Conservation (phyloP, 805 yeast species). For the Metschnikowia continentalis region DNA sequence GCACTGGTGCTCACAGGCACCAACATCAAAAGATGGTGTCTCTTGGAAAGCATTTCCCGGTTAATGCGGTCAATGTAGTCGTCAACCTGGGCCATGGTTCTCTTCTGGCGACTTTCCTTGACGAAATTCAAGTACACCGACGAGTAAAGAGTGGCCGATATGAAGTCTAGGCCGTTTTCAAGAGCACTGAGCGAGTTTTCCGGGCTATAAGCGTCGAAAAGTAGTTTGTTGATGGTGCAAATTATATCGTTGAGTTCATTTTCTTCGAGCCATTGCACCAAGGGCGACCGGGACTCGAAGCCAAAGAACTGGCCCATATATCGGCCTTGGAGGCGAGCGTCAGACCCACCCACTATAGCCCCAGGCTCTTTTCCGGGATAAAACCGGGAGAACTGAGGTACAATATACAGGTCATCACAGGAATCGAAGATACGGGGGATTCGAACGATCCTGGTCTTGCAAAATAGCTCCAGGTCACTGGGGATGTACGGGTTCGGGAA, state of each 20-base stretch:
- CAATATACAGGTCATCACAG: conserved; percentile 27
- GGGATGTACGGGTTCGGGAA: conserved; percentile 56
- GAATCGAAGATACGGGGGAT: conserved; percentile 51
- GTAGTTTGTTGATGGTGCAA: conserved; percentile 36
- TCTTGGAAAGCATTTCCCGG: conserved; percentile 11
- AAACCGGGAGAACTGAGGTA: conserved; percentile 53
- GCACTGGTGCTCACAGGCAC: conserved; percentile 53
- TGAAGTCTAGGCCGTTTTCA: conserved; percentile 39
- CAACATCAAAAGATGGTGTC: conserved; percentile 28
- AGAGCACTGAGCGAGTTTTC: conserved; percentile 21
- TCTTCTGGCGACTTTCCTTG: conserved; percentile 22
- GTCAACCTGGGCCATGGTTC: conserved; percentile 40
- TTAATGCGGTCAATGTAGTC: conserved; percentile 27
- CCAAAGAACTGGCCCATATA: conserved; percentile 42
- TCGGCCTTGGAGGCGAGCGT: not conserved
- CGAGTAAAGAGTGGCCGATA: conserved; percentile 36
- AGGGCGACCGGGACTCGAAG: conserved; percentile 46
- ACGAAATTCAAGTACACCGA: conserved; percentile 16
- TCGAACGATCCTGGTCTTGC: conserved; percentile 55
- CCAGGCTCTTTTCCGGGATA: conserved; percentile 65
- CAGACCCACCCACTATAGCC: conserved; percentile 32
- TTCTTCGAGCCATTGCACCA: conserved; percentile 21
- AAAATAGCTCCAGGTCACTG: conserved; percentile 23
- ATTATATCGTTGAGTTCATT: conserved; percentile 43
- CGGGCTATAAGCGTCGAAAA: conserved; percentile 40